Base-by-base conservation (phyloP, 1,284 basidiomycete genomes). In the Trichosporon ovoides region DNA sequence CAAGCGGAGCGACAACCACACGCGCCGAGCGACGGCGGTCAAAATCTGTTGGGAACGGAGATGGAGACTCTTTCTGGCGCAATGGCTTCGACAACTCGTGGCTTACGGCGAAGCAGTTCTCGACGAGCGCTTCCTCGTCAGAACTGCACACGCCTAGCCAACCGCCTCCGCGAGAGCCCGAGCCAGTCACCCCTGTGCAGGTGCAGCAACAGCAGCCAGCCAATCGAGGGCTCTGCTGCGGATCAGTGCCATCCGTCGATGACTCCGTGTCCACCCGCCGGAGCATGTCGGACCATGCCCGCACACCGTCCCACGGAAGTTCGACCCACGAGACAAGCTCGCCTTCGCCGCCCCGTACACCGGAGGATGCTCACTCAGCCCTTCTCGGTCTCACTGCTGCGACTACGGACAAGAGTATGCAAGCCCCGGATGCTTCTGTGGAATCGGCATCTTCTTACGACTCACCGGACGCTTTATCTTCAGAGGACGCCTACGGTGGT, bases 281-380 rank as follows among this genome's bases (percentile, higher is more conserved):
- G n/a, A 68, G 69, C 13, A 69, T 67, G 19, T 68, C 66, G 3
- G 70, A 72, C 53, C 72, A 75, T 53, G 68, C 64, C 18, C 64
- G 71, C n/a, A 74, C 76, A 1, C 69, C 71, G n/a, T 77, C 75
- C 0, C 67, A 69, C 19, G 67, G 70, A 3, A 70, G 70, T n/a
- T 74, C 73, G 14, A 71, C 67, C 3, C 67, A 73, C 43, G 75
- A 73, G 20, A 71, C 73, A 3, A 62, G 68, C 20, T 72, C 74
- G 11, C 72, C 75, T 6, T 70, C 69, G 9, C 74, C 74, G 16
- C 76, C 75, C 2, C 64, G 60, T 2, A 75, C 74, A 2, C 72
- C 69, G 1, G 63, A 66, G n/a, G 66, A 70, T 50, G 66, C 58
- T 0, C 56, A 63, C 36, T 53, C 61, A 3, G 53, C 53, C 0